Percentiles rank a stretch among this genome's conserved stretches.
Conservation (phyloP, 129 eudicot species). For the Ambrosia trifida region DNA sequence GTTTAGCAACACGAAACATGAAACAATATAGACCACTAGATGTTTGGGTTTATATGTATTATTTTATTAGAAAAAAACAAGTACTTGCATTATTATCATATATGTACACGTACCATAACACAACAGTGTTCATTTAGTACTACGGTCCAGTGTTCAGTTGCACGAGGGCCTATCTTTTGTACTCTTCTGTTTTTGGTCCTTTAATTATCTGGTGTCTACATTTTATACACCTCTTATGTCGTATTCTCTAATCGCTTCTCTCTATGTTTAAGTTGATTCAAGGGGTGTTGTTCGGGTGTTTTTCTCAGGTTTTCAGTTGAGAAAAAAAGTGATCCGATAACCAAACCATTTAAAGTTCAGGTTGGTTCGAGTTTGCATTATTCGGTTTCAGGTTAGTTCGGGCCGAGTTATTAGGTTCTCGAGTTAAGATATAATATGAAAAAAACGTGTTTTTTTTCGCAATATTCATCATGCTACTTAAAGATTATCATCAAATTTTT, state of each 20-base stretch:
- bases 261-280: not conserved
- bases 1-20: constrained; percentile 64
- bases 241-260: not conserved
- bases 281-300: no score
- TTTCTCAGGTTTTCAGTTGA: no score
- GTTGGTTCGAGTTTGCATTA: no score
- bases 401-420: no score
- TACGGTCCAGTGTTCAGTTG: constrained; percentile 50
- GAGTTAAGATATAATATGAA: no score
- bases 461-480: no score
- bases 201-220: constrained; percentile 9
- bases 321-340: no score
- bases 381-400: no score
- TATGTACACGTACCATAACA: constrained; percentile 42
- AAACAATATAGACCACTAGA: constrained; percentile 39
- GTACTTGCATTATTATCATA: constrained; percentile 39
- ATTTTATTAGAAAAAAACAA: constrained; percentile 12
- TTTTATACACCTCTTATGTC: not conserved
- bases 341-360: no score
- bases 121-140: constrained; percentile 39
- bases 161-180: constrained; percentile 94
- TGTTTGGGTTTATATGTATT: constrained; percentile 35
- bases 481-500: no score
- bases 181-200: constrained; percentile 40
- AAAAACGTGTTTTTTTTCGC: no score